Base-by-base conservation (phyloP, 2,329 filamentous ascomycete genomes). In the Arthrinium phaeospermum region DNA sequence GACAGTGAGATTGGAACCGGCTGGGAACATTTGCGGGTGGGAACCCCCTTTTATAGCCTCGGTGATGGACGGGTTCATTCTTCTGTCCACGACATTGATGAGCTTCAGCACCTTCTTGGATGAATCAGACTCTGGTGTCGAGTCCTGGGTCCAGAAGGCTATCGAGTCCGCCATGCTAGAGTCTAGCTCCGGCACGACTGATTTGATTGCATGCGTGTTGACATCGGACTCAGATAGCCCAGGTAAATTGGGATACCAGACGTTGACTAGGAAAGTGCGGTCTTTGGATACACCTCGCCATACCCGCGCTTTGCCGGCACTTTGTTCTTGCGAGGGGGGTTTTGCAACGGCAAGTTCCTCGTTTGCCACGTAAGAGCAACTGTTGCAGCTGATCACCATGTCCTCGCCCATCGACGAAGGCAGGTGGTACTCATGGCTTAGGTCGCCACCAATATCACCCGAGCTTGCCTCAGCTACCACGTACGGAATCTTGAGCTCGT, bases 381-480 rank as follows among this genome's bases (percentile, higher is more conserved):
- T 83, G 30, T 84, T 84, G 81, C 96, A 99, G 74, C 86, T 91
- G 74, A 97, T 90, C 49, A 99, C 88, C 1, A 90, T 91, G 78
- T 99, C 96, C 80, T 98, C 96, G 10, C 96, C 96, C 69, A 93
- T 91, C 0, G 88, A 80, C 44, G 92, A 94, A 1, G 92, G 88
- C 69, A 98, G 92, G 80, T 98, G 96, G 80, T 97, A 99, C 79
- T 99, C 96, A 80, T 99, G 96, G 81, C 95, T 98, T 49, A 98
- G 83, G 75, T 92, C 92, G 16, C 96, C 96, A 45, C 96, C 96
- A 90, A 99, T 99, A 75, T 94, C 94, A n/a, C 96, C 96, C 0
- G 96, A 98, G 80, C 95, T 95, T 8, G 96, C 96, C 76, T 94
- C 91, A 1, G 96, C 96, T 27, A 97, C 91, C 0, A 97, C 82